Evolutionary conservation across 495 filamentous ascomycete genomes (phyloP).

Genomic region (Penicillium antarcticum): DNA sequence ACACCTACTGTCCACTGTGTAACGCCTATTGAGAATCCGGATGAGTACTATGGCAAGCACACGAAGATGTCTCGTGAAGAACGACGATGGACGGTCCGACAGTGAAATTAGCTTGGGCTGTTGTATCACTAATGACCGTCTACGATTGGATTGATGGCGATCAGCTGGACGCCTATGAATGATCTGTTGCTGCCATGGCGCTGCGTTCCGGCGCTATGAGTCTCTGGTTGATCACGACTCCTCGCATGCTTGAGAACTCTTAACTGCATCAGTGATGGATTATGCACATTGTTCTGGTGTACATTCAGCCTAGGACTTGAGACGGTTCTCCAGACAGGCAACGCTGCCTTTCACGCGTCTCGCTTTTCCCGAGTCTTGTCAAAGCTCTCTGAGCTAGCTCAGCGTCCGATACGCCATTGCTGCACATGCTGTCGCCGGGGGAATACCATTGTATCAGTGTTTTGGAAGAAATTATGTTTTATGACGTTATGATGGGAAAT

Average conservation of each 20-base stretch:
- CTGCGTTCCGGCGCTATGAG: background rate
- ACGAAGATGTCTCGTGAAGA: conserved; percentile 50
- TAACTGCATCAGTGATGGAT: background rate
- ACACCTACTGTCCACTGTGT: conserved; percentile 50
- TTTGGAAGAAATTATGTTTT: conserved; percentile 26
- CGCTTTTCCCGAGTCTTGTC: background rate
- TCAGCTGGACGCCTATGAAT: background rate
- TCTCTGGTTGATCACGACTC: background rate
- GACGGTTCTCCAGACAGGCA: background rate
- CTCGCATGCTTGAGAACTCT: background rate
- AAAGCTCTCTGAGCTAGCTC: background rate
- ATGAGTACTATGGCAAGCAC: conserved; percentile 53
- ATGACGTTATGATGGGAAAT: conserved; percentile 35
- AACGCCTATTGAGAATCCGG: conserved; percentile 49
- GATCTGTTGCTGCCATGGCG: background rate
- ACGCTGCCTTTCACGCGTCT: background rate
- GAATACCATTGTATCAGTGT: conserved; percentile 18
- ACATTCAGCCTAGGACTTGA: background rate
- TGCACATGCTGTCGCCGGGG: conserved; percentile 2
- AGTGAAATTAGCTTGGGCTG: conserved; percentile 17
- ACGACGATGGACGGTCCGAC: conserved; percentile 42
- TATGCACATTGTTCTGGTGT: background rate
- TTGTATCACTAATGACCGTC: conserved; percentile 8
- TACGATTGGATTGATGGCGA: background rate
- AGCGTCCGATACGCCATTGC: background rate